Evolutionary conservation across 805 yeast genomes (phyloP).

Genomic region (Yarrowia phangngaensis): DNA sequence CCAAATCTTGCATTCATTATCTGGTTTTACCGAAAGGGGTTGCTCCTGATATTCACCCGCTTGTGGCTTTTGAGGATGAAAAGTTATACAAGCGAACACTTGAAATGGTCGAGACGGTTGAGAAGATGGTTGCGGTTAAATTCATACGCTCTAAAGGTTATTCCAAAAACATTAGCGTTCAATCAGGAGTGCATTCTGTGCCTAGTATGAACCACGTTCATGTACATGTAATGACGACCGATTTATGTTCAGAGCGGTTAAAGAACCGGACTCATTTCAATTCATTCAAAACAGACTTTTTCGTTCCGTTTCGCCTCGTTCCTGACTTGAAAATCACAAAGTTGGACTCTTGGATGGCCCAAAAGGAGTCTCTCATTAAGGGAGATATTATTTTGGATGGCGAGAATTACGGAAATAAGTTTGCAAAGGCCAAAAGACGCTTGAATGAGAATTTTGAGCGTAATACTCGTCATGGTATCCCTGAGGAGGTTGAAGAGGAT

Average conservation of each 20-base stretch:
- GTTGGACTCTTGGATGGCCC: constrained; percentile 43
- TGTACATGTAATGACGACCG: constrained; percentile 66
- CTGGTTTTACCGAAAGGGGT: constrained; percentile 55
- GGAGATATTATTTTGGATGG: constrained; percentile 44
- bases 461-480: not conserved
- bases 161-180: constrained; percentile 4
- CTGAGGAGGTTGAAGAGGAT: constrained; percentile 9
- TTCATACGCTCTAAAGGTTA: constrained; percentile 34
- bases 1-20: constrained; percentile 60
- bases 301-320: constrained; percentile 52
- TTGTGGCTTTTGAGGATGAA: constrained; percentile 45
- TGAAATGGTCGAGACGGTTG: constrained; percentile 43
- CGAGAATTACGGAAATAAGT: constrained; percentile 44
- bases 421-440: constrained; percentile 45
- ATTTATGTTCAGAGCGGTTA: constrained; percentile 51
- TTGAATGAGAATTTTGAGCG: constrained; percentile 38
- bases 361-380: constrained; percentile 40
- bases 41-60: constrained; percentile 45
- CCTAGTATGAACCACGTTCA: constrained; percentile 72
- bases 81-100: constrained; percentile 37
- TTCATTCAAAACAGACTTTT: constrained; percentile 64
- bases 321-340: constrained; percentile 42
- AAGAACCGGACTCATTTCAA: constrained; percentile 66
- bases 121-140: constrained; percentile 36
- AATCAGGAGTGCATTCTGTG: constrained; percentile 46